phyloP scores from a whole-genome alignment of 257 asterid genomes.

The Solanum pimpinellifolium region DNA sequence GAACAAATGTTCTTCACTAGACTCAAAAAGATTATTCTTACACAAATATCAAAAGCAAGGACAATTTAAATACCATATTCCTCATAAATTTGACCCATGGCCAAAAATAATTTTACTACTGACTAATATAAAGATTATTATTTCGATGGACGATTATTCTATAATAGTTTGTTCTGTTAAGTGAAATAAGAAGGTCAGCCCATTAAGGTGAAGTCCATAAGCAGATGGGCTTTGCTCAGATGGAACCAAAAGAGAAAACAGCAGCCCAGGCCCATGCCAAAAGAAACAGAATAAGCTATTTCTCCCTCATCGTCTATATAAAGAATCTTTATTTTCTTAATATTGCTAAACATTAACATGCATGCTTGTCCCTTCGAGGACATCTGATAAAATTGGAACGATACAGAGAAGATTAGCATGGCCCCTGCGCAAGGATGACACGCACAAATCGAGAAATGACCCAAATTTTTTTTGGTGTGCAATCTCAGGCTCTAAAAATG shows the following conservation, averaged over 20 bases:
- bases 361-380: constrained; percentile 19
- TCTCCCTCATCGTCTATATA: neutral
- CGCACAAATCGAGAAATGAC: constrained; percentile 27
- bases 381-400: constrained; percentile 32
- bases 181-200: neutral
- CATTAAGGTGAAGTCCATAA: neutral
- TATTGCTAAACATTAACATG: neutral
- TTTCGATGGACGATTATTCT: no score
- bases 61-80: no score
- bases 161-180: neutral
- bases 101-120: no score
- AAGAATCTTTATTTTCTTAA: neutral
- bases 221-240: neutral
- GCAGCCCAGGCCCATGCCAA: neutral
- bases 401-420: constrained; percentile 33
- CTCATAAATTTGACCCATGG: no score
- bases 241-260: neutral
- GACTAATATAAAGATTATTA: no score
- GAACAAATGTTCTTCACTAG: no score
- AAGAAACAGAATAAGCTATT: neutral
- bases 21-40: no score
- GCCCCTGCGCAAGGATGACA: constrained; percentile 38
- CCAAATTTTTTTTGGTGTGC: neutral
- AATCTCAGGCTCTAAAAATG: no score
- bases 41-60: no score